phyloP scores from a whole-genome alignment of 768 basidiomycete genomes.

The Tricholoma terreum region DNA sequence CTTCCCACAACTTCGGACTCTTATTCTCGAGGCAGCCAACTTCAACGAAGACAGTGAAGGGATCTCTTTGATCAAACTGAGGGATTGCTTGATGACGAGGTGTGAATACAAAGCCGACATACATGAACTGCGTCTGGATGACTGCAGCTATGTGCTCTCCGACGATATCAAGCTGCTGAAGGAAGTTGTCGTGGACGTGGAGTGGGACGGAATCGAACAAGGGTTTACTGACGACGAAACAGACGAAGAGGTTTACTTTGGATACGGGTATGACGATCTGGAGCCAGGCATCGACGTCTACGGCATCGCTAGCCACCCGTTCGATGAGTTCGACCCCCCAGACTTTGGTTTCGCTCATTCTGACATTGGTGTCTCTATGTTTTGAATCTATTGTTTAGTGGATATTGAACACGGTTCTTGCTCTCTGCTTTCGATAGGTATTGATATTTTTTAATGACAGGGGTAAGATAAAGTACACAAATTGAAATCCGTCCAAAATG shows the following conservation, averaged over 20 bases:
- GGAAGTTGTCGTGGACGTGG: conserved; percentile 28
- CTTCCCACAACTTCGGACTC: conserved; percentile 25
- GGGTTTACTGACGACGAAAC: conserved; percentile 21
- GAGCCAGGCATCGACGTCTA: conserved; percentile 2
- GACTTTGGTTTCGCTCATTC: not conserved
- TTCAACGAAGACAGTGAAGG: conserved; percentile 13
- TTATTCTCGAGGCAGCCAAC: conserved; percentile 22
- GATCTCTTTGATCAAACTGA: conserved; percentile 7
- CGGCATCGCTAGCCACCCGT: not conserved
- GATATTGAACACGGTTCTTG: not conserved
- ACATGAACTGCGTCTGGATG: conserved; percentile 22
- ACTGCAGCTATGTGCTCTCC: conserved; percentile 21
- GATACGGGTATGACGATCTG: conserved; percentile 14
- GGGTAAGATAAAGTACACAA: no score
- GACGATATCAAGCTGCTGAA: conserved; percentile 23
- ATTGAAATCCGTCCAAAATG: no score
- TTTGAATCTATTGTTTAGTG: not conserved
- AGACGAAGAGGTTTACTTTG: conserved; percentile 8
- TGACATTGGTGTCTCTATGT: not conserved
- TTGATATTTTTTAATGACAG: no score
- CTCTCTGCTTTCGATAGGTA: not conserved
- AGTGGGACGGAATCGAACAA: conserved; percentile 32
- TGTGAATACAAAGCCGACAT: conserved; percentile 28
- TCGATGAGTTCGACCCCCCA: not conserved
- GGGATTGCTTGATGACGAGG: conserved; percentile 29